A percentile compares a stretch with the other conserved stretches of the same genome.
These are phyloP conservation scores for Aechmea fasciata DNA, from an alignment of 176 grass and related monocot genomes.

Conservation along the genomic window DNA sequence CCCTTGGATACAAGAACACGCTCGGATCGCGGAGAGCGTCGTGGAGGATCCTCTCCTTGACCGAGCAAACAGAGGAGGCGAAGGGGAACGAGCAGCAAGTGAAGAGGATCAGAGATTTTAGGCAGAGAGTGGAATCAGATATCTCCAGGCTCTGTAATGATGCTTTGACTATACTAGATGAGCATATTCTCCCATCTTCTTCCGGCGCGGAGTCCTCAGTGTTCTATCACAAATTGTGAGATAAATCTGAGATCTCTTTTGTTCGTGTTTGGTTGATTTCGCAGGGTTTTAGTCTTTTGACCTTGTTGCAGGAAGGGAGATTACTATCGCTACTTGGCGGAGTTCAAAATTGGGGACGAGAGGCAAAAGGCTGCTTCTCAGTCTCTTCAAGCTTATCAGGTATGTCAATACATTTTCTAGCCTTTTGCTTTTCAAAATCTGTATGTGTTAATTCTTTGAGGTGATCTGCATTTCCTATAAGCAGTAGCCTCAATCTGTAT, in stretches of 20 bases:
- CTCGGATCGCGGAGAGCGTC: constrained; percentile 34
- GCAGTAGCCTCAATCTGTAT: background rate
- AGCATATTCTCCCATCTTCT: constrained; percentile 44
- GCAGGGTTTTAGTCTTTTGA: background rate
- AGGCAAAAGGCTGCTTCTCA: constrained; percentile 31
- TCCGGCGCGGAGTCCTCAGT: constrained; percentile 39
- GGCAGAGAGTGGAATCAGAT: constrained; percentile 40
- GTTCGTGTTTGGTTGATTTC: constrained; percentile 9
- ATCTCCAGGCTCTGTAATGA: constrained; percentile 41
- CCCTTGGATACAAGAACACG: constrained; percentile 61
- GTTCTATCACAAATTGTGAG: constrained; percentile 66
- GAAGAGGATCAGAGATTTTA: constrained; percentile 28
- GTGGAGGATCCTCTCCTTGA: constrained; percentile 35
- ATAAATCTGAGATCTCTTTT: background rate
- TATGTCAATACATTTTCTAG: background rate
- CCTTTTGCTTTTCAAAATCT: background rate
- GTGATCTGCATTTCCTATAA: background rate
- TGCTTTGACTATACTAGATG: constrained; percentile 40
- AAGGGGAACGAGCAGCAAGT: constrained; percentile 39
- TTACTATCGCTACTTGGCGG: constrained; percentile 55
- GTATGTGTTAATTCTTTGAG: background rate
- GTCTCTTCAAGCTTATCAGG: constrained; percentile 52
- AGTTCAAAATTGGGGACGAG: constrained; percentile 44
- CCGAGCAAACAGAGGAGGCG: constrained; percentile 42
- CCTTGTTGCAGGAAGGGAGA: constrained; percentile 53